Base-by-base conservation (phyloP, 305 asterid species). In the Coffea humblotiana region DNA sequence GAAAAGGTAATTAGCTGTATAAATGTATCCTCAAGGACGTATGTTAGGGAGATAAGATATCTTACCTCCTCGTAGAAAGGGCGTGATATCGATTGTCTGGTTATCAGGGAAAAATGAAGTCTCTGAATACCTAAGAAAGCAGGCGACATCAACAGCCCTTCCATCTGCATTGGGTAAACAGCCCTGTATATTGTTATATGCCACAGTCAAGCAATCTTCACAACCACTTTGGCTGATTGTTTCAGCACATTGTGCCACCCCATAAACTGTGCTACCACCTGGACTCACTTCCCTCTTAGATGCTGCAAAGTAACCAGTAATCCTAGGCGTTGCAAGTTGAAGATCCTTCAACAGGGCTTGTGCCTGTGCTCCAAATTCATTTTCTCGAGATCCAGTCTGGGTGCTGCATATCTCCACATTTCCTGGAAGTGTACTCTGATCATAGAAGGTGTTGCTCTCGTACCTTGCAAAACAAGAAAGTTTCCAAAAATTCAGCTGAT, bases 221-320 rank as follows among this genome's bases (percentile, higher is more conserved):
- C 98, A 94, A 49, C 96, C 97, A 16, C 52, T 83, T 49, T 69
- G 85, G 37, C 79, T 82, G 56, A 91, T 79, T 13, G 93, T 89
- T 85, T 89, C 91, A 63, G 92, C 96, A 75, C 98, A 93, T 79
- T 94, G 98, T 35, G 97, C 98, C 45, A 90, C 83, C 7, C 85
- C 98, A 10, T 91, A 91, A 10, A 89, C 71, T 2, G 90, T 83
- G 18, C 65, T 84, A 3, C 77, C 77, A 18, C 82, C 82, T 45
- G 71, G 65, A 18, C 82, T 51, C 16, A 69, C 72, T 78, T 45
- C 78, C 21, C 86, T 86, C 75, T 16, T 90, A 4, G 78, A 72
- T 29, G 94, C 94, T 23, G 94, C 93, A 37, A 77, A 91, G 81
- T 85, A 93, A 78, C 88, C 88, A 3, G 72, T 76, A 32, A 87